These are phyloP conservation scores for Plasmodium adleri DNA, from an alignment of 169 alveolate species.

Conservation along the genomic window DNA sequence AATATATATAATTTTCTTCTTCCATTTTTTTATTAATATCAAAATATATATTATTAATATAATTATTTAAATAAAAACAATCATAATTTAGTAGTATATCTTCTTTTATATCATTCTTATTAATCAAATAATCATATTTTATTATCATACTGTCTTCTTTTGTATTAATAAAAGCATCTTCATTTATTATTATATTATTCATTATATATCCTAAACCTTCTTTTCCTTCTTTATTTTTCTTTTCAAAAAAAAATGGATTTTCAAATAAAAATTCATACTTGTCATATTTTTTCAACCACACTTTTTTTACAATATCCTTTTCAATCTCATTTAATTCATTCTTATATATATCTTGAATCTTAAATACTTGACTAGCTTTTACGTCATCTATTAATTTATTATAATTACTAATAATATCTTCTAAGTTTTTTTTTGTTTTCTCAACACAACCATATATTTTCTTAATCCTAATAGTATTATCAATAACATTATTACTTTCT, in stretches of 20 bases:
- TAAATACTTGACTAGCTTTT: conserved; percentile 4
- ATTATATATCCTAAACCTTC: too few species aligned
- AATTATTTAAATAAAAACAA: conserved; percentile 71
- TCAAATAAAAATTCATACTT: conserved; percentile 60
- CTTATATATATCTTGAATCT: conserved; percentile 31
- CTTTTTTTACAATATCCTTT: conserved; percentile 44
- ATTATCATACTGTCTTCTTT: too few species aligned
- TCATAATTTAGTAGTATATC: conserved; percentile 55
- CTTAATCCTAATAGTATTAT: conserved; percentile 70
- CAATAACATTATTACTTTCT: conserved; percentile 53
- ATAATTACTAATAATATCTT: conserved; percentile 33
- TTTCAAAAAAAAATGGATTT: conserved; percentile 23
- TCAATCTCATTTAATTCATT: conserved; percentile 31
- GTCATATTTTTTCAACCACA: conserved; percentile 59
- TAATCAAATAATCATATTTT: too few species aligned
- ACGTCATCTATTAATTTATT: conserved; percentile 31
- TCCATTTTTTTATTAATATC: conserved; percentile 59
- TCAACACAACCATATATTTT: conserved; percentile 72
- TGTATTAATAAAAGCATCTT: too few species aligned
- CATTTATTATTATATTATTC: too few species aligned
- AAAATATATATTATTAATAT: conserved; percentile 53
- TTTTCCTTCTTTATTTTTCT: conserved; percentile 48
- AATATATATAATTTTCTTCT: conserved; percentile 59
- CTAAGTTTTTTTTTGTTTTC: conserved; percentile 43
- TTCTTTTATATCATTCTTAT: conserved; percentile 15